phyloP scores from a whole-genome alignment of 2,329 filamentous ascomycete species.

The Chaetothyriales sp. region DNA sequence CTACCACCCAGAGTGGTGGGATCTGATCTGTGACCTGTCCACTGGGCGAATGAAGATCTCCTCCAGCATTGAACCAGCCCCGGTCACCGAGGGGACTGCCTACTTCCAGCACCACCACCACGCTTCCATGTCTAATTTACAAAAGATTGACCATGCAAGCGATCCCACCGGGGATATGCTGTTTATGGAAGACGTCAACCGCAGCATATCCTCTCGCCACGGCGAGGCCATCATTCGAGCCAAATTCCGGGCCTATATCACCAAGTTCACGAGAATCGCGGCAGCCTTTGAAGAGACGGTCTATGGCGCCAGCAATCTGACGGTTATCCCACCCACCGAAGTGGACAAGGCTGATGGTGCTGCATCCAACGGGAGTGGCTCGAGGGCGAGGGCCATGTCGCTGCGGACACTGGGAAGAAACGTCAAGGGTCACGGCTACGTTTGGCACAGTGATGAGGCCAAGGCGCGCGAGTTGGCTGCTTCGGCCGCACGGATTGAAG shows the following conservation, averaged over 20 bases:
- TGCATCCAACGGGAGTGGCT: neutral
- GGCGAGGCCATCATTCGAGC: constrained; percentile 80
- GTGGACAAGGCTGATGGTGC: constrained; percentile 33
- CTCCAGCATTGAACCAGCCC: constrained; percentile 65
- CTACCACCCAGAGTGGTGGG: constrained; percentile 95
- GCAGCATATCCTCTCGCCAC: constrained; percentile 69
- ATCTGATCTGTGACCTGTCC: constrained; percentile 82
- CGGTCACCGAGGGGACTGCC: constrained; percentile 65
- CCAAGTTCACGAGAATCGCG: constrained; percentile 80
- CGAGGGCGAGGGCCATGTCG: constrained; percentile 9
- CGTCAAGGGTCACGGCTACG: constrained; percentile 75
- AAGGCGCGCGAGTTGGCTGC: constrained; percentile 78
- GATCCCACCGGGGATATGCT: constrained; percentile 74
- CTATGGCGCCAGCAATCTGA: constrained; percentile 79
- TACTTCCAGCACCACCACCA: constrained; percentile 72
- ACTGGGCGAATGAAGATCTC: constrained; percentile 91
- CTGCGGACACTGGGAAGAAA: constrained; percentile 11
- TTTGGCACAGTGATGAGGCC: constrained; percentile 72
- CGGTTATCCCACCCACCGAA: constrained; percentile 61
- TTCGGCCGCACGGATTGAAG: constrained; percentile 84
- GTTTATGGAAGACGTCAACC: constrained; percentile 76
- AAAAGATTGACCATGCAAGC: constrained; percentile 18
- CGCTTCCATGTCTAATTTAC: constrained; percentile 22
- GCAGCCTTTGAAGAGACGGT: constrained; percentile 92
- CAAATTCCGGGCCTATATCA: constrained; percentile 90